Evolutionary conservation across 495 filamentous ascomycete species (phyloP), one percentile per base, ranked within the genome.

Genomic region (Aspergillus avenaceus): DNA sequence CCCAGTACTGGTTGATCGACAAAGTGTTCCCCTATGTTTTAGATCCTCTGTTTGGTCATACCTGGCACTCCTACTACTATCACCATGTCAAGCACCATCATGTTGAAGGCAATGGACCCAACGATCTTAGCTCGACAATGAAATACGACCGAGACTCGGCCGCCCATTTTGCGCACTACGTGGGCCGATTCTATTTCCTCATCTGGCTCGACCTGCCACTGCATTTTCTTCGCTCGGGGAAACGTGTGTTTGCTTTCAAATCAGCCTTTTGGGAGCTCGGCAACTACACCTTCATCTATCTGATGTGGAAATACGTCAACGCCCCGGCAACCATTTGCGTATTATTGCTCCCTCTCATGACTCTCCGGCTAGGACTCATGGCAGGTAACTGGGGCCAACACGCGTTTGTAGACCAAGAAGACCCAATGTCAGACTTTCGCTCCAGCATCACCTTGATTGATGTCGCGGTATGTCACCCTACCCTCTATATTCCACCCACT

Each of bases 31-130:
- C 88, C 2, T 92, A 90, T 55, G 58, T 90, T 14, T 66, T 80
- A 23, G 84, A 89, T 53, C 87, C 87, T 2, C 62, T 92, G 50
- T 84, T 87, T 74, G 88, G 88, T 2, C 87, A 91, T 55, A 90
- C 88, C 0, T 91, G 85, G 85, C 85, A 91, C 63, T 84, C 80
- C 8, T 92, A 91, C 64, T 92, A 76, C 61, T 90, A 88, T 57
- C 88, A 92, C 62, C 88, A 91, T 54, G 85, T 90, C 52, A 90
- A 92, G 67, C 84, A 88, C 61, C 88, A 91, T 59, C 88, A 91
- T 55, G 83, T 91, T 41, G 88, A 92, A 61, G 83, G 79, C 46
- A 92, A 92, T 61, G 88, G 87, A 0, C 85, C 86, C 0, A 72
- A 82, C 29, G 88, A 92, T 56, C 74, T 92, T 5, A 85, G 81